phyloP scores from a whole-genome alignment of 495 filamentous ascomycete genomes.

The Aspergillus asperescens region DNA sequence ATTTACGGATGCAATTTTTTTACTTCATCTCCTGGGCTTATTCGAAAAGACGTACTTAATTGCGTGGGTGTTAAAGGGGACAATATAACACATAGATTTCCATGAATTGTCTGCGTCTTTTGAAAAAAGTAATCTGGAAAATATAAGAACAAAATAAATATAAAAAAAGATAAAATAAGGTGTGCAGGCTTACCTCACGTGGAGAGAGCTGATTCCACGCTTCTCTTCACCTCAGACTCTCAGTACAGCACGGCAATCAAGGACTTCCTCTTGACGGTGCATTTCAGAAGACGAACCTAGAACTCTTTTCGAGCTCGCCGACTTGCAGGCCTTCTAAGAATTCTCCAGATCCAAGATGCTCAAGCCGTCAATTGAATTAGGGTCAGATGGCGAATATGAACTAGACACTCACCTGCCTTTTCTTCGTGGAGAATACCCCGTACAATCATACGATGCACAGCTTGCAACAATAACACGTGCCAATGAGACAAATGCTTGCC shows the following conservation, averaged over 20 bases:
- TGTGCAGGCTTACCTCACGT: no score
- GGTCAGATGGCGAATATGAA: neutral
- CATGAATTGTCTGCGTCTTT: neutral
- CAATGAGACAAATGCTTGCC: neutral
- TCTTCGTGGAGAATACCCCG: neutral
- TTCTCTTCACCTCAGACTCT: neutral
- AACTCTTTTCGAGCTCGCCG: neutral
- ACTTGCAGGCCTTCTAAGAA: neutral
- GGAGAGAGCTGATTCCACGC: neutral
- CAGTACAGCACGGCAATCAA: neutral
- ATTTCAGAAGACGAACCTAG: neutral
- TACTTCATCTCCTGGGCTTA: neutral
- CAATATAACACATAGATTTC: neutral
- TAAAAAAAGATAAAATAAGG: no score
- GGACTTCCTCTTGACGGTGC: neutral
- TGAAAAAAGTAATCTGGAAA: no score
- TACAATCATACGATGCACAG: neutral
- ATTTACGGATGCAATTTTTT: neutral
- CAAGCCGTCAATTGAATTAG: neutral
- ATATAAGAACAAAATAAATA: no score
- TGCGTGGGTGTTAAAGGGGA: constrained; percentile 2
- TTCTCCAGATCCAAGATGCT: neutral
- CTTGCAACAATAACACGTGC: neutral
- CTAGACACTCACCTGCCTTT: neutral
- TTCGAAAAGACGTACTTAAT: neutral